Conservation (phyloP, 2,329 filamentous ascomycete species). For the Epichloe uncinata region DNA sequence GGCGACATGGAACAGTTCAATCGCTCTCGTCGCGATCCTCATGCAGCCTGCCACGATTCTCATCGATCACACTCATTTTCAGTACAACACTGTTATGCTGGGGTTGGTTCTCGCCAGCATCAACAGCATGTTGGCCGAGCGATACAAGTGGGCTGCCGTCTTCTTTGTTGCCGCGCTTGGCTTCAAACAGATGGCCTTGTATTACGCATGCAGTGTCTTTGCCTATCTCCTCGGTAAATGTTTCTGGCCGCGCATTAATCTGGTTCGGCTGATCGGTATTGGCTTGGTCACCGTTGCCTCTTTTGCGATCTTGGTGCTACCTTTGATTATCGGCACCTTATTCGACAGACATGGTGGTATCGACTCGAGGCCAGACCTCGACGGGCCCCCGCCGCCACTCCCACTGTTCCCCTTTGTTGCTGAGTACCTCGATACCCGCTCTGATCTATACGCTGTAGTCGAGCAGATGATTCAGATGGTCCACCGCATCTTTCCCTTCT, state of each 20-base stretch:
- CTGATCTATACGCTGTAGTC: slow-evolving; percentile 59
- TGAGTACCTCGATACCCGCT: slow-evolving; percentile 45
- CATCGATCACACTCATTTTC: slow-evolving; percentile 91
- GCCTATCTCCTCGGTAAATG: slow-evolving; percentile 82
- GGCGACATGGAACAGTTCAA: slow-evolving; percentile 66
- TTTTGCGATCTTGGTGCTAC: slow-evolving; percentile 63
- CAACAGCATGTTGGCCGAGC: slow-evolving; percentile 75
- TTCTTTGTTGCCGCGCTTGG: slow-evolving; percentile 91
- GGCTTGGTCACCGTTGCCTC: slow-evolving; percentile 57
- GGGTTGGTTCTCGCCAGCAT: slow-evolving; percentile 77
- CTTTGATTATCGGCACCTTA: slow-evolving; percentile 58
- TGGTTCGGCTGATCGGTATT: slow-evolving; percentile 59
- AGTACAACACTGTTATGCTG: slow-evolving; percentile 98
- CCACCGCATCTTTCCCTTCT: slow-evolving; percentile 90
- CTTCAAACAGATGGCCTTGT: slow-evolving; percentile 98
- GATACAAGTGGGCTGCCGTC: slow-evolving; percentile 76
- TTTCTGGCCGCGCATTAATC: slow-evolving; percentile 57
- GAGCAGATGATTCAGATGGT: slow-evolving; percentile 73
- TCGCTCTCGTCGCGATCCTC: slow-evolving; percentile 78
- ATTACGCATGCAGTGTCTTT: slow-evolving; percentile 89
- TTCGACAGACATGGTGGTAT: slow-evolving; percentile 56
- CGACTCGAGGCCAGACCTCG: slow-evolving; percentile 39
- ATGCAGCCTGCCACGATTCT: slow-evolving; percentile 86
- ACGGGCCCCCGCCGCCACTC: slow-evolving; percentile 46
- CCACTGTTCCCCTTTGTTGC: slow-evolving; percentile 47